Conservation (phyloP, 2,329 filamentous ascomycete species). For the Lizonia empirigonia region DNA sequence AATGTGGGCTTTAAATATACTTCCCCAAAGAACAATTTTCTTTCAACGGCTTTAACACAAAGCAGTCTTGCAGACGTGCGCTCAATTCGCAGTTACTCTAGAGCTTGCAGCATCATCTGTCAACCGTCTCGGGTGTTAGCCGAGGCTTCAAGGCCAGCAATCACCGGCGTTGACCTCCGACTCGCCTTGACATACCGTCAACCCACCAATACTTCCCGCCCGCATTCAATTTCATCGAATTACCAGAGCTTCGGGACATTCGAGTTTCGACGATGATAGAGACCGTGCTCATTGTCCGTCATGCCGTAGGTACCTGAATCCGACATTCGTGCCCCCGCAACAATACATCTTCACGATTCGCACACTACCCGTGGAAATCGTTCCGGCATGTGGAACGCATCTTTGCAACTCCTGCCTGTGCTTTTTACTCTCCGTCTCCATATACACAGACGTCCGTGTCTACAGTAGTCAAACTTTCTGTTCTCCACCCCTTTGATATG, state of each 20-base stretch:
- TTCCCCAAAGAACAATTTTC: too few species aligned
- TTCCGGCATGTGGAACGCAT: conserved; percentile 12
- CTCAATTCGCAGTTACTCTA: not conserved
- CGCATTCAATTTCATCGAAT: not conserved
- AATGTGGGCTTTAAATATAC: not conserved
- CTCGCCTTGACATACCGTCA: conserved; percentile 4
- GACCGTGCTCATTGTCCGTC: conserved; percentile 56
- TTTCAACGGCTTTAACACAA: not conserved
- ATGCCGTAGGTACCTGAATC: conserved; percentile 53
- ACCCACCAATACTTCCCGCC: conserved; percentile 2
- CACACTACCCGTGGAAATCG: conserved; percentile 11
- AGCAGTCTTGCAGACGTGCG: not conserved
- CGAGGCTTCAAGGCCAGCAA: conserved; percentile 7
- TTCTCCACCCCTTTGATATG: conserved; percentile 20
- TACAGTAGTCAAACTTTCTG: conserved; percentile 12
- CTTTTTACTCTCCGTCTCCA: conserved; percentile 11
- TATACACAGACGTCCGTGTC: conserved; percentile 9
- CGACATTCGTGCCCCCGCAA: conserved; percentile 10
- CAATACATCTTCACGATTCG: conserved; percentile 15
- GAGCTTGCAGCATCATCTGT: not conserved
- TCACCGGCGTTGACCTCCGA: not conserved
- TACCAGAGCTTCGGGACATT: not conserved
- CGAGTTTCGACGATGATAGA: conserved; percentile 47
- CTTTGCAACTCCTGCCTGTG: conserved; percentile 14
- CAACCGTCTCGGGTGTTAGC: conserved; percentile 6